Base-by-base conservation (phyloP, 2,329 filamentous ascomycete species). In the Sporothrix curviconia region DNA sequence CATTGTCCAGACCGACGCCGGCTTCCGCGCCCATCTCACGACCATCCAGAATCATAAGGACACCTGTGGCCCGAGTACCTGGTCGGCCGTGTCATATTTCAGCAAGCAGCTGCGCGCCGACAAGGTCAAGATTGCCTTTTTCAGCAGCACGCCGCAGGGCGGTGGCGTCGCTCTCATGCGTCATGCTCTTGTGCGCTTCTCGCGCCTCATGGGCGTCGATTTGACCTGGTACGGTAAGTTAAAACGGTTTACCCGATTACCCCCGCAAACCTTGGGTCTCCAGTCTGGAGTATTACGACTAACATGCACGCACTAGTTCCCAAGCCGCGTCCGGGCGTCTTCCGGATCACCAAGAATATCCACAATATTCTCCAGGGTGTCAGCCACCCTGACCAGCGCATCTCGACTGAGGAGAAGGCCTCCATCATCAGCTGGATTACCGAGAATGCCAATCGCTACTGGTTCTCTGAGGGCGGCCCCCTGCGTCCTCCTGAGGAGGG, bases 291-390 rank as follows among this genome's bases (percentile, higher is more conserved):
- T n/a, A n/a, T n/a, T n/a, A n/a, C 15, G 7, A 47, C 52, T 28
- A 43, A 53, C n/a, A n/a, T n/a, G n/a, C 40, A 22, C 34, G 15
- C 65, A 78, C 87, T 92, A 78, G 89, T 92, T 1, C 89, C 89
- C 7, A 90, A 90, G 69, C 88, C 89, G 22, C 84, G 86, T 52
- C 87, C 87, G 3, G 85, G 87, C 15, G 84, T 92, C 11, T 94
- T 94, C 71, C 80, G 88, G 52, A 86, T 90, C 70, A 94, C 89
- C 63, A 94, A 94, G 73, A 91, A 87, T 63, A 87, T 91, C 64
- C 89, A 94, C 80, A 94, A 94, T 71, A 92, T 92, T 62, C 82
- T 94, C 3, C 89, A 94, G 72, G 89, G 89, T 8, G 89, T 92
- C 42, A 83, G 84, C 40, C 76, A 78, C 25, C 80, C 83, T 0